Percentiles rank a stretch among this genome's conserved stretches.
phyloP scores from a whole-genome alignment of 2,329 filamentous ascomycete species.

The Myriosclerotinia scirpicola region DNA sequence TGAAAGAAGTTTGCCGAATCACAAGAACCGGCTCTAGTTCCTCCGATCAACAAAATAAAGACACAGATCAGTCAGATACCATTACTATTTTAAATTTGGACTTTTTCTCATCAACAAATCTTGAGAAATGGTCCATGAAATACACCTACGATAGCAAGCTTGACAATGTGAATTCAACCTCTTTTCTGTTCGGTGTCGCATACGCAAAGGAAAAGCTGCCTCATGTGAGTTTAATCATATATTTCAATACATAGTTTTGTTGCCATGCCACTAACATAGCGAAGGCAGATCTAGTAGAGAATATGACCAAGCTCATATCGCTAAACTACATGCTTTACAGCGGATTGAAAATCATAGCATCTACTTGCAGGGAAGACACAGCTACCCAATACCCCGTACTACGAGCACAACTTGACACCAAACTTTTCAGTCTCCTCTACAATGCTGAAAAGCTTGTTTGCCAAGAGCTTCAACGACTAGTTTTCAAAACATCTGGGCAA shows the following conservation, averaged over 20 bases:
- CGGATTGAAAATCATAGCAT: slow-evolving; percentile 26
- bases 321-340: slow-evolving; percentile 33
- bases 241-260: background rate
- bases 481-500: slow-evolving; percentile 34
- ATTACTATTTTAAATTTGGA: slow-evolving; percentile 15
- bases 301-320: slow-evolving; percentile 21
- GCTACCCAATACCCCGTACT: slow-evolving; percentile 15
- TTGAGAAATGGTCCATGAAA: slow-evolving; percentile 37
- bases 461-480: slow-evolving; percentile 33
- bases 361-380: background rate
- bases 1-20: slow-evolving; percentile 8
- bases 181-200: slow-evolving; percentile 32
- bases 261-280: background rate
- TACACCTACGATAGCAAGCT: slow-evolving; percentile 33
- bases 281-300: slow-evolving; percentile 20
- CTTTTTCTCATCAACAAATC: slow-evolving; percentile 2
- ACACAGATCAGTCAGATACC: background rate
- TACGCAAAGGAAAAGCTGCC: slow-evolving; percentile 35
- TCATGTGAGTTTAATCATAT: slow-evolving; percentile 22
- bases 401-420: slow-evolving; percentile 35
- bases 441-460: slow-evolving; percentile 32
- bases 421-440: slow-evolving; percentile 34
- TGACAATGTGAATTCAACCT: slow-evolving; percentile 6
- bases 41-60: background rate
- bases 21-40: background rate